Base-by-base conservation (phyloP, 2,329 filamentous ascomycete species). In the Cytospora piceicola region DNA sequence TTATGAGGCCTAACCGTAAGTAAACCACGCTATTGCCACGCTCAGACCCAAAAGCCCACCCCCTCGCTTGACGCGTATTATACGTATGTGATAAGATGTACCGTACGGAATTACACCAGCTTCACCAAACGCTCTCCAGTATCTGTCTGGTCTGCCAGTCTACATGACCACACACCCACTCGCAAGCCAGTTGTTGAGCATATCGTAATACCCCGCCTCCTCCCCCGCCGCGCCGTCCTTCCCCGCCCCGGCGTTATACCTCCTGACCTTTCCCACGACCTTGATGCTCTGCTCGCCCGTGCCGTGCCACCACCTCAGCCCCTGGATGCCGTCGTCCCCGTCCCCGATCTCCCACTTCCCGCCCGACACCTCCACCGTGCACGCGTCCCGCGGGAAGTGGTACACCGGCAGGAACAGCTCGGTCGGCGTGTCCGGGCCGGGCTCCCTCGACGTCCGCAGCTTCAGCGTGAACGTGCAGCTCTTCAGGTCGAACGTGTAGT, bases 251-350 rank as follows among this genome's bases (percentile, higher is more conserved):
- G 80, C 78, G 70, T 85, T 88, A 70, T 86, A 83, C 70, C 82
- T 89, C 71, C 90, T 85, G 71, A 90, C 87, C 24, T 92, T 79
- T 0, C 95, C 95, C 24, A 85, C 88, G 11, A 97, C 83, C 68
- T 85, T 90, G 63, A 99, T 82, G 57, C 81, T 88, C 78, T 98
- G 94, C 70, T 93, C 88, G 2, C 94, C 95, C 64, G 90, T 89
- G 0, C 87, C 87, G 78, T 99, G 94, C 94, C 94, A 97, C 95
- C 95, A 99, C 71, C 87, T 87, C 69, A 99, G 79, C 69, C 85
- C 85, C 79, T 97, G 94, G 67, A 93, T 81, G 70, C 87, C 80
- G 6, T 87, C 87, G 0, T 86, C 87, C 68, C 91, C 86, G 11
- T 87, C 84, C 70, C 87, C 88, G 67, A 98, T 92, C 71, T 90